Base-by-base conservation (phyloP, 2,329 filamentous ascomycete species). In the Lithohypha guttulata region DNA sequence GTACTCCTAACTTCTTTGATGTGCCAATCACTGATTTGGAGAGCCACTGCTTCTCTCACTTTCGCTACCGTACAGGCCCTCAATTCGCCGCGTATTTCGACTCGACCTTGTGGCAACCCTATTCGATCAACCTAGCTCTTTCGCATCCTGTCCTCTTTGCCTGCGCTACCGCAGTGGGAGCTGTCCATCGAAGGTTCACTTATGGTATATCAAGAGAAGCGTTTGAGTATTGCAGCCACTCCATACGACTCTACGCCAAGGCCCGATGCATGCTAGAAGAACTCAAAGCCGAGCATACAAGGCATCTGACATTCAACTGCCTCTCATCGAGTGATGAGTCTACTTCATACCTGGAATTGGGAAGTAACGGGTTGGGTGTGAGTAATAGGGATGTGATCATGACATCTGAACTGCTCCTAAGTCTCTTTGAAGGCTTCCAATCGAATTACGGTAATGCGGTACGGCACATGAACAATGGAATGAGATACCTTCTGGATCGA, bases 21-120 rank as follows among this genome's bases (percentile, higher is more conserved):
- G 22, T 44, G 51, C 9, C 51, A 34, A 25, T 11, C 28, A 15
- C 19, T 14, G 41, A 58, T 23, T 56, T 51, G 37, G 31, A 50
- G 11, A 39, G 34, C 6, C 53, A 49, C 23, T 57, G 51, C 22
- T 56, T 56, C 37, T 49, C 55, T 32, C 56, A 54, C 44, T 58
- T 58, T 34, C 53, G 52, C 6, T 45, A 53, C n/a, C 45, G 51
- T 13, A 58, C 55, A 1, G 47, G 50, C 6, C 50, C 50, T 9
- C 44, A 48, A 15, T 51, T 52, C 20, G 43, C 43, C 2, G 42
- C 47, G 8, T 51, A 52, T 33, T 52, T 52, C 25, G 50, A 52
- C 44, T 48, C 44, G 23, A 46, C 43, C 6, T 39, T 52, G 15
- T 52, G 50, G 50, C 42, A 44, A 8, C 35, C 39, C 9, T 50